A percentile compares a stretch with the other conserved stretches of the same genome.
Evolutionary conservation across 1,139 yeast genomes (phyloP).

Genomic region (Yamadazyma dushanensis): DNA sequence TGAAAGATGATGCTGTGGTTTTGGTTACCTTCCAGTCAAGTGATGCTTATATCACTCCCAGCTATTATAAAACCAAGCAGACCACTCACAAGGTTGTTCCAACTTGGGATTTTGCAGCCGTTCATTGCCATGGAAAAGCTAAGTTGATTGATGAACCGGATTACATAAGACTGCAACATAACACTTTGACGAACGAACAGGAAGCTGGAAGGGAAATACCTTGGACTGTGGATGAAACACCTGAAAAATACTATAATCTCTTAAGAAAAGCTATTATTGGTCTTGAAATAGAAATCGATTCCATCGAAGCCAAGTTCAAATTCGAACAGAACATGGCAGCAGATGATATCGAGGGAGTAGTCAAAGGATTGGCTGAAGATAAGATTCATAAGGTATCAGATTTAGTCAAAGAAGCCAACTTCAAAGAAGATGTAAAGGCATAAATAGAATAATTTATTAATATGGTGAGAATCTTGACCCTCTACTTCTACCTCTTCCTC

Average conservation of each 20-base stretch:
- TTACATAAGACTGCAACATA: conserved; percentile 50
- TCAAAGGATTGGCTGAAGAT: conserved; percentile 43
- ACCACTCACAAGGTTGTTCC: conserved; percentile 66
- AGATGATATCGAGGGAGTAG: conserved; percentile 53
- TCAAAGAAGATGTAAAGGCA: too few relatives aligned
- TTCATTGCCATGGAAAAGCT: conserved; percentile 59
- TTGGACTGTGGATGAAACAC: conserved; percentile 65
- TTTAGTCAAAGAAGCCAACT: conserved; percentile 22
- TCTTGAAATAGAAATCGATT: conserved; percentile 51
- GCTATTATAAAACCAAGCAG: conserved; percentile 59
- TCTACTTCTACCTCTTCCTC: conserved; percentile 18
- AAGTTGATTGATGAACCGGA: conserved; percentile 45
- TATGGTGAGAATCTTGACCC: conserved; percentile 17
- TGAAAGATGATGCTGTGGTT: conserved; percentile 41
- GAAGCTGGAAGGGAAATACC: conserved; percentile 43
- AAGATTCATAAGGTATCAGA: conserved; percentile 22
- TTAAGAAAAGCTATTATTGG: conserved; percentile 61
- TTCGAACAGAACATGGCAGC: conserved; percentile 53
- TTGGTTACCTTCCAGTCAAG: conserved; percentile 56
- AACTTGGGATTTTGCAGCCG: conserved; percentile 70
- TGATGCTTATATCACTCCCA: conserved; percentile 59
- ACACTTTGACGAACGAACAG: conserved; percentile 46
- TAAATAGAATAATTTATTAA: too few relatives aligned
- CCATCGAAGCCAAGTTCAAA: conserved; percentile 59
- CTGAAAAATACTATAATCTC: conserved; percentile 45